These are phyloP conservation scores for Neonothopanus nambi DNA, from an alignment of 1,284 basidiomycete genomes.

Conservation along the genomic window DNA sequence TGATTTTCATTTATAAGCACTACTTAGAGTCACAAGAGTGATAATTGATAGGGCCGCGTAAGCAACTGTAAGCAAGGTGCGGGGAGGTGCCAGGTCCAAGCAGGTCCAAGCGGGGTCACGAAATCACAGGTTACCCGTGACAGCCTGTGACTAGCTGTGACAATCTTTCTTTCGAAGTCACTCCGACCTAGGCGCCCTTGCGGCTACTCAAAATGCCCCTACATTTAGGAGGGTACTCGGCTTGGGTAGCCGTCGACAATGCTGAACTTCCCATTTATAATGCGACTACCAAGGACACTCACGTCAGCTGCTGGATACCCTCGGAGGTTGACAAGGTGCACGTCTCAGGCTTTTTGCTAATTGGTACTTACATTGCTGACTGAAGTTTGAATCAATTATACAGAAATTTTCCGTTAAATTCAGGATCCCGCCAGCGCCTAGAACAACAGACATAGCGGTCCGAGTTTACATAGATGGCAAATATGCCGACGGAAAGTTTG, in stretches of 20 bases:
- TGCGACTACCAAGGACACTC: background rate
- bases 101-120: too few relatives aligned
- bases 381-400: too few relatives aligned
- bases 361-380: too few relatives aligned
- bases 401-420: background rate
- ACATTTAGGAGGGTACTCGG: background rate
- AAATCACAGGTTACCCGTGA: too few relatives aligned
- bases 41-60: too few relatives aligned
- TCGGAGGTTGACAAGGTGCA: slow-evolving; percentile 12
- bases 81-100: too few relatives aligned
- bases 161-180: too few relatives aligned
- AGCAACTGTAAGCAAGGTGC: too few relatives aligned
- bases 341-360: background rate
- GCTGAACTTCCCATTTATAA: background rate
- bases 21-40: too few relatives aligned
- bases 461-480: slow-evolving; percentile 2
- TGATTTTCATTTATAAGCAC: too few relatives aligned
- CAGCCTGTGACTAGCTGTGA: too few relatives aligned
- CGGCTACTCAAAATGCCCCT: slow-evolving; percentile 3
- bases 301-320: slow-evolving; percentile 12
- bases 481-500: background rate
- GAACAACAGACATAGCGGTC: background rate
- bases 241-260: slow-evolving; percentile 10
- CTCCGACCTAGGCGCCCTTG: too few relatives aligned
- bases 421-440: background rate